Evolutionary conservation across 2,329 filamentous ascomycete species (phyloP).

Genomic region (Akanthomyces dipterigenus): DNA sequence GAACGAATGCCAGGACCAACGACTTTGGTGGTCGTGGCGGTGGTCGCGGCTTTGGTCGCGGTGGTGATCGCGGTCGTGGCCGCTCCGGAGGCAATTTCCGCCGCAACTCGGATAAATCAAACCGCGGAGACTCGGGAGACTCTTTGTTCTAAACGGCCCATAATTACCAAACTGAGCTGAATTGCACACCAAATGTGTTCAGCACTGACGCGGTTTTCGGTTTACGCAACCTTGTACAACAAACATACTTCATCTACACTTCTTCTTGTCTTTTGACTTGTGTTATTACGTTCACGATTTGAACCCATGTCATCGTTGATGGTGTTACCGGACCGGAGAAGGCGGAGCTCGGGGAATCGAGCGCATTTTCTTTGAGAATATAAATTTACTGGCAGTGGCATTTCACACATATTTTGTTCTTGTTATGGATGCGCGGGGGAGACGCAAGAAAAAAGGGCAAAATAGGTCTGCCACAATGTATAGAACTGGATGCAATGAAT

Average conservation of each 20-base stretch:
- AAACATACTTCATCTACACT: constrained; percentile 3
- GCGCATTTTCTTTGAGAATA: background rate
- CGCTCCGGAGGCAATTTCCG: constrained; percentile 8
- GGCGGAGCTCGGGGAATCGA: background rate
- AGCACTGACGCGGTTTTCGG: no score
- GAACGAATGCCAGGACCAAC: constrained; percentile 11
- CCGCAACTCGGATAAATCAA: background rate
- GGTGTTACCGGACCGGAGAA: background rate
- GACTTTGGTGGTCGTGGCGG: constrained; percentile 7
- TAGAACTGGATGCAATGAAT: background rate
- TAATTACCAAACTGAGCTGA: background rate
- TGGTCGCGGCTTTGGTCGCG: background rate
- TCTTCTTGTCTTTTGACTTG: constrained; percentile 3
- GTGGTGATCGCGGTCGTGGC: background rate
- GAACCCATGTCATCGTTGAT: background rate
- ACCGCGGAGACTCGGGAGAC: background rate
- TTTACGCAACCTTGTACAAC: background rate
- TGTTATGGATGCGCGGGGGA: background rate
- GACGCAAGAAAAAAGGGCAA: background rate
- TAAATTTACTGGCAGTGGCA: background rate
- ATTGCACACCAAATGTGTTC: background rate
- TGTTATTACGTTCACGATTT: constrained; percentile 8
- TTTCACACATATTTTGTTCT: background rate
- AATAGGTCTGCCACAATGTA: background rate
- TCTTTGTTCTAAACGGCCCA: background rate